Evolutionary conservation across 495 filamentous ascomycete genomes (phyloP), one percentile per base, ranked within the genome.

Genomic region (Penicillium steckii): DNA sequence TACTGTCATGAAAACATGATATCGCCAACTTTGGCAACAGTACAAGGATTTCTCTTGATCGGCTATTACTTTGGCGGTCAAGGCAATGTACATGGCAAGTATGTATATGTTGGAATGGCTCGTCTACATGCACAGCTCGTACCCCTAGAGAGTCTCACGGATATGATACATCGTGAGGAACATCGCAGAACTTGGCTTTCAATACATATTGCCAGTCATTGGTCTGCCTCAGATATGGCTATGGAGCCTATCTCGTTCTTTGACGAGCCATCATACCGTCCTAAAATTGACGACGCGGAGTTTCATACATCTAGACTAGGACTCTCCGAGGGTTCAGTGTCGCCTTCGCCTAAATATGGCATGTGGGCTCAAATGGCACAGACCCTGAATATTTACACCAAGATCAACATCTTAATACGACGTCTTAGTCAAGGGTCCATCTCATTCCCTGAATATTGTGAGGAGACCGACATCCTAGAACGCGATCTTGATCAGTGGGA

Each of bases 311-410:
- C 35, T 8, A 37, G 27, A 29, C 44, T 52, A 8, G 53, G 50
- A 15, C 50, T 47, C 0, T 3, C 48, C n/a, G 42, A 37, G 22
- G 38, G 33, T 0, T 15, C 33, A 17, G 33, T 37, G 3, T 17
- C 15, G n/a, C 15, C 33, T 37, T 2, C 33, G 3, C 15, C 33
- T 37, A 17, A 37, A 26, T 58, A 48, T 32, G 47, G 57, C 19
- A 57, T 64, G 61, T 64, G 61, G 61, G 56, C 61, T 17, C 57
- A 64, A 7, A 64, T 64, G 61, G 54, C 54, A 8, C 46, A 48
- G 18, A 60, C 61, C 15, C 47, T 64, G 10, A 46, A 60, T 15
- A 58, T 60, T 15, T 64, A 55, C 35, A 52, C 57, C 27, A 53
- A 46, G 18, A 56, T 59, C 13, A 60, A 49, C 35, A 44, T 21